Evolutionary conservation across 2,329 filamentous ascomycete genomes (phyloP).

Genomic region (Fusarium coffeatum): DNA sequence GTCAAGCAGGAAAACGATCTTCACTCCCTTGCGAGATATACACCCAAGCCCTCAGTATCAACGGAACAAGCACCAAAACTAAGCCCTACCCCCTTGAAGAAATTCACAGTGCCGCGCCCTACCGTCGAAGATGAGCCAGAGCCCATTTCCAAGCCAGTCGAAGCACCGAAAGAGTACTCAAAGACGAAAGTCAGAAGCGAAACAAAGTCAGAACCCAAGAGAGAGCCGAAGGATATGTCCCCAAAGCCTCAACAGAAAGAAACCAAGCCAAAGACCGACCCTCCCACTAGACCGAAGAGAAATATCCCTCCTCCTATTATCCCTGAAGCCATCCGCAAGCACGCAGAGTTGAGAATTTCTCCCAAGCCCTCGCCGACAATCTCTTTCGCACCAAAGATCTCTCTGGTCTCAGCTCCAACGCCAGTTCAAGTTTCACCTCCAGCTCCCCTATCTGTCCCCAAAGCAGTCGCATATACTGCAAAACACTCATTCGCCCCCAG

Average conservation of each 20-base stretch:
- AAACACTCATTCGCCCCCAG: not conserved
- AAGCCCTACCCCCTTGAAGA: not conserved
- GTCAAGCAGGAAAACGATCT: not conserved
- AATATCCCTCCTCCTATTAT: not conserved
- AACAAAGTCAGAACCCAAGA: not conserved
- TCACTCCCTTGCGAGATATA: not conserved
- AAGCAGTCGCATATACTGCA: not conserved
- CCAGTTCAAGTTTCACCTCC: too few species aligned
- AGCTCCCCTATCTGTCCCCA: not conserved
- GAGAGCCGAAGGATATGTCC: not conserved
- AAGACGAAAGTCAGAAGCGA: not conserved
- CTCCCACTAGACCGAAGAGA: not conserved
- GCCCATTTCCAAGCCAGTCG: not conserved
- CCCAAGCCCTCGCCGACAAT: not conserved
- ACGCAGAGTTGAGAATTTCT: not conserved
- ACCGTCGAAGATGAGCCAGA: constrained; percentile 16
- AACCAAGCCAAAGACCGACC: not conserved
- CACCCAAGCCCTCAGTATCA: not conserved
- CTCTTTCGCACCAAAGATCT: not conserved
- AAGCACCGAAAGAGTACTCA: not conserved
- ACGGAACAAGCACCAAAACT: not conserved
- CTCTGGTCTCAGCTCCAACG: not conserved
- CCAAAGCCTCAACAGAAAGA: not conserved
- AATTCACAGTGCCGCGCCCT: not conserved
- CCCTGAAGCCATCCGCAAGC: not conserved